Percentiles rank a stretch among this genome's conserved stretches.
Conservation (phyloP, 78 protist genomes). For the Creolimax fragrantissima region DNA sequence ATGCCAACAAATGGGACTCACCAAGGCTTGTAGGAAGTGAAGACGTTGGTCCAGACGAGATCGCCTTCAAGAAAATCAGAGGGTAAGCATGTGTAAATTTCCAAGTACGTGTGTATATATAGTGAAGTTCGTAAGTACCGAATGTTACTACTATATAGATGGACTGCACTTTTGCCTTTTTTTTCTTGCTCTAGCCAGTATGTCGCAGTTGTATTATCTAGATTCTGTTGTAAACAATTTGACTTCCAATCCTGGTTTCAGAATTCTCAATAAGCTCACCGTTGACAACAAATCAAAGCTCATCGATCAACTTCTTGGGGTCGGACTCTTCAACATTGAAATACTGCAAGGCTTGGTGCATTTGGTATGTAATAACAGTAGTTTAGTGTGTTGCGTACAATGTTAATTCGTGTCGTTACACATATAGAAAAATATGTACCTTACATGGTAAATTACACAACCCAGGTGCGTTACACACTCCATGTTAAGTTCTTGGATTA, state of each 20-base stretch:
- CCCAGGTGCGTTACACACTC: too few species aligned
- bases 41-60: neutral
- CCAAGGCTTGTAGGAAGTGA: neutral
- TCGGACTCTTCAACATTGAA: neutral
- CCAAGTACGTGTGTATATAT: too few species aligned
- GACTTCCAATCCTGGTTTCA: too few species aligned
- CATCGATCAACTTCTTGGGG: neutral
- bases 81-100: too few species aligned
- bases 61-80: neutral
- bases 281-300: constrained; percentile 28
- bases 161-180: too few species aligned
- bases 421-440: neutral
- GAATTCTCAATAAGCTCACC: constrained; percentile 35
- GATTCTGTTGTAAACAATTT: too few species aligned
- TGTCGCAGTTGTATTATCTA: too few species aligned
- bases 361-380: neutral
- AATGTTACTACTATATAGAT: too few species aligned
- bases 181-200: too few species aligned
- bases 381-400: neutral
- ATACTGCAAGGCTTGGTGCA: neutral
- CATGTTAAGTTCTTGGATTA: too few species aligned
- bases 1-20: neutral
- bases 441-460: neutral
- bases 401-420: neutral
- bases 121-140: too few species aligned